phyloP scores from a whole-genome alignment of 179 eudicot genomes.

The Camellia oleifera region DNA sequence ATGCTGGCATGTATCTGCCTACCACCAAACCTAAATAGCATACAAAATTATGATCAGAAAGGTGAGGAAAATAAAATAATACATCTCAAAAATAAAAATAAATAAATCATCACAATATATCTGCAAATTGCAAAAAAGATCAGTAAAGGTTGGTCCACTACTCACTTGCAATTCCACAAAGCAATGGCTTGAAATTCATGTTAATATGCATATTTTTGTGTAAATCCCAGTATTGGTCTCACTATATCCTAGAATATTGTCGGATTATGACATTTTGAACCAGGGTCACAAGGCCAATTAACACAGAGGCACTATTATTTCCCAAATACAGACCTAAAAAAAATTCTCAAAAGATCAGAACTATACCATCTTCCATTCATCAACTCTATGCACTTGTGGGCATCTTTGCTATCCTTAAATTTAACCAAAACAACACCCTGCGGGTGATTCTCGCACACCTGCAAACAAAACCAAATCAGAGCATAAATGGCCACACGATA shows the following conservation, averaged over 20 bases:
- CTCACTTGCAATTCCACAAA: not conserved
- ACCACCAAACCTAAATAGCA: conserved; percentile 74
- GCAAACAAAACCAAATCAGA: conserved; percentile 22
- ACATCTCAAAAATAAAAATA: too few species aligned
- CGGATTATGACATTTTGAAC: not conserved
- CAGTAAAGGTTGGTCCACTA: not conserved
- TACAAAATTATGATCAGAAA: not conserved
- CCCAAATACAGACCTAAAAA: not conserved
- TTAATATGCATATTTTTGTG: not conserved
- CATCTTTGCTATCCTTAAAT: conserved; percentile 81
- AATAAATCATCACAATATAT: not conserved
- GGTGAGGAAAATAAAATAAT: not conserved
- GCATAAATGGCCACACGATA: not conserved
- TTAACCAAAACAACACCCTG: conserved; percentile 91
- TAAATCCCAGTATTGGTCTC: not conserved
- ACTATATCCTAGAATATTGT: too few species aligned
- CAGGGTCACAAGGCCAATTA: not conserved
- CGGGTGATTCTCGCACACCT: conserved; percentile 95
- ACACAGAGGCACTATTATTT: not conserved
- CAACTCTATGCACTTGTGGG: conserved; percentile 70
- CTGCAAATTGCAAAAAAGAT: conserved; percentile 7
- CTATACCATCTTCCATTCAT: conserved; percentile 96
- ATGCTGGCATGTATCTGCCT: conserved; percentile 71
- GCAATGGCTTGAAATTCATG: conserved; percentile 5
- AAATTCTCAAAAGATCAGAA: conserved; percentile 1